A percentile compares a stretch with the other conserved stretches of the same genome.
Conservation (phyloP, 192 early-diverging fungal species). For the Coemansia sp. region DNA sequence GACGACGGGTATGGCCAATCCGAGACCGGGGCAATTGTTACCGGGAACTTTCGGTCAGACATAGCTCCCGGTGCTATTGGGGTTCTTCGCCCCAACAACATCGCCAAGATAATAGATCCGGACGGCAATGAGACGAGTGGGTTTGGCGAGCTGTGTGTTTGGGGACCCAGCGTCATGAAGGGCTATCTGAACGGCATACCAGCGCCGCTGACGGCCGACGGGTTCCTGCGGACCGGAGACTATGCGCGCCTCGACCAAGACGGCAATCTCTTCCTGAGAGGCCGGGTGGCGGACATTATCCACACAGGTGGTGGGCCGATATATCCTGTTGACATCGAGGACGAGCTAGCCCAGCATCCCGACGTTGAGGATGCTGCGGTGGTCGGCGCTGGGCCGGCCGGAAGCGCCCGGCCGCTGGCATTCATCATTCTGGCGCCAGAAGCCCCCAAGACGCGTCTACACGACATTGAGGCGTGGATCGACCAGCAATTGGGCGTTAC, state of each 20-base stretch:
- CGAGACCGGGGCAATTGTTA: slow-evolving; percentile 19
- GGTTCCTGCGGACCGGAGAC: slow-evolving; percentile 79
- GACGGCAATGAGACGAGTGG: slow-evolving; percentile 58
- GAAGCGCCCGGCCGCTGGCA: slow-evolving; percentile 2
- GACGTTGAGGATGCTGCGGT: slow-evolving; percentile 60
- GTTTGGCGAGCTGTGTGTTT: slow-evolving; percentile 74
- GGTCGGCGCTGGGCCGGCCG: slow-evolving; percentile 37
- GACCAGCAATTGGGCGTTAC: neutral
- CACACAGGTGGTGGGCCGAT: slow-evolving; percentile 69
- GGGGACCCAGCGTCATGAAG: slow-evolving; percentile 76
- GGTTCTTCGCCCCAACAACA: slow-evolving; percentile 27
- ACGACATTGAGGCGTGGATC: slow-evolving; percentile 9
- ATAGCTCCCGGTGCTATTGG: slow-evolving; percentile 18
- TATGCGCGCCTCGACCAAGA: slow-evolving; percentile 57
- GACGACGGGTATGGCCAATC: slow-evolving; percentile 26
- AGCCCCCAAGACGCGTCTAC: neutral
- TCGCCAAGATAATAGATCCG: slow-evolving; percentile 25
- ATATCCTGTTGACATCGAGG: slow-evolving; percentile 77
- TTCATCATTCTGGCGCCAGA: slow-evolving; percentile 10
- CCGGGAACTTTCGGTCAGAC: slow-evolving; percentile 3
- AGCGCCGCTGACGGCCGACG: slow-evolving; percentile 60
- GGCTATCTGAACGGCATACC: slow-evolving; percentile 62
- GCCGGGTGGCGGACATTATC: slow-evolving; percentile 79
- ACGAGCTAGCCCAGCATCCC: slow-evolving; percentile 56
- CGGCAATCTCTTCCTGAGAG: slow-evolving; percentile 56